These are phyloP conservation scores for Canavalia gladiata DNA, from an alignment of 306 rosid species.

Conservation along the genomic window DNA sequence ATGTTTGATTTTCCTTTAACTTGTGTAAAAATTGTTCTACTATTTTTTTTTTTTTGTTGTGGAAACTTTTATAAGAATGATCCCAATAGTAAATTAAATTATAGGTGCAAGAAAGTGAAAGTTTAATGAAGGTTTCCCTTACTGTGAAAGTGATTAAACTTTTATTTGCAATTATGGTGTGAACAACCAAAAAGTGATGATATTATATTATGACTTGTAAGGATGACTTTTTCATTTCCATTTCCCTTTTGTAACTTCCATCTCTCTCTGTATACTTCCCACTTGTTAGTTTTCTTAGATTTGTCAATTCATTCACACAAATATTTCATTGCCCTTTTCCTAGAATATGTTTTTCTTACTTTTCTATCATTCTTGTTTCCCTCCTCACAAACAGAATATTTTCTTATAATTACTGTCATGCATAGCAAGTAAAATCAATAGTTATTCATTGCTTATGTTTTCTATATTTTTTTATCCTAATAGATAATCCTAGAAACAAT, in stretches of 20 bases:
- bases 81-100: too few relatives aligned
- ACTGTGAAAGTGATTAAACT: too few relatives aligned
- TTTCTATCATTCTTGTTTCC: constrained; percentile 1
- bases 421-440: not conserved
- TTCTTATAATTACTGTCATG: not conserved
- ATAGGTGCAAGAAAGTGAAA: too few relatives aligned
- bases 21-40: too few relatives aligned
- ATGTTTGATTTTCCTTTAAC: too few relatives aligned
- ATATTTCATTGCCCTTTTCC: not conserved
- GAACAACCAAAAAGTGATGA: not conserved
- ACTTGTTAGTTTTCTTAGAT: not conserved
- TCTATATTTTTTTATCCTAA: not conserved
- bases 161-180: not conserved
- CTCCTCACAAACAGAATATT: not conserved
- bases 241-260: not conserved
- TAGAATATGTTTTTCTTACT: constrained; percentile 20
- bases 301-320: not conserved
- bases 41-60: too few relatives aligned
- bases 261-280: too few relatives aligned
- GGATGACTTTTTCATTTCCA: not conserved
- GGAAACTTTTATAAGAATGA: too few relatives aligned
- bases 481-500: not conserved
- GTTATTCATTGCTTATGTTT: not conserved
- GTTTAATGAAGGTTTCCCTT: too few relatives aligned
- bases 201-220: not conserved